Percentiles rank a stretch among this genome's conserved stretches.
Conservation (phyloP, 192 early-diverging fungal species). For the Phlyctochytrium bullatum region DNA sequence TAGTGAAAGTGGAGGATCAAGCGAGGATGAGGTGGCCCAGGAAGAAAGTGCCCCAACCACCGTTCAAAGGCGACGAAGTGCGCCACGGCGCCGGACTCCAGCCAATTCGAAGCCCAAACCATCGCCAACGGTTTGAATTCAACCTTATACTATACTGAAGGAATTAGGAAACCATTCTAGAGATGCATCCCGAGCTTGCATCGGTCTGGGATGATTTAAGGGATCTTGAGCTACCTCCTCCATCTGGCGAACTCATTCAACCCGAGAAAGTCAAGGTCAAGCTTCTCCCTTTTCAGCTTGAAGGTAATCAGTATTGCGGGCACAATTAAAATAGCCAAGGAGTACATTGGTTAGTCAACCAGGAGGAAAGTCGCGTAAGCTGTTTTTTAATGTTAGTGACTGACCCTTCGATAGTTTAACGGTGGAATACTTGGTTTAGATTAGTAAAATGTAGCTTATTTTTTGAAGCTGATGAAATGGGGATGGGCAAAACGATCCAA, state of each 20-base stretch:
- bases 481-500: conserved; percentile 86
- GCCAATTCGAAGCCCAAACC: conserved; percentile 2
- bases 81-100: background rate
- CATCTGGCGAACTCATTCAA: conserved; percentile 41
- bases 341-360: conserved; percentile 69
- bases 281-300: conserved; percentile 86
- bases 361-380: conserved; percentile 56
- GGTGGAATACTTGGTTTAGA: conserved; percentile 50
- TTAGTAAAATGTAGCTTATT: conserved; percentile 4
- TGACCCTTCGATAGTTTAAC: background rate
- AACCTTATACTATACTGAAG: background rate
- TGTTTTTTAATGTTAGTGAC: conserved; percentile 19
- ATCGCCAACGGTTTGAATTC: conserved; percentile 1
- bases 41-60: no score
- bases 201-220: conserved; percentile 60
- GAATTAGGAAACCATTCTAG: background rate
- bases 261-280: conserved; percentile 66
- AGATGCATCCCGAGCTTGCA: conserved; percentile 61
- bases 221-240: conserved; percentile 25
- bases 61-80: no score
- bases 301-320: conserved; percentile 54
- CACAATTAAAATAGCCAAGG: no score
- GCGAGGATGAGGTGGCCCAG: no score
- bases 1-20: background rate
- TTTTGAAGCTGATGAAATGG: conserved; percentile 85